phyloP scores from a whole-genome alignment of 2,329 filamentous ascomycete species.

The Mollisia scopiformis region DNA sequence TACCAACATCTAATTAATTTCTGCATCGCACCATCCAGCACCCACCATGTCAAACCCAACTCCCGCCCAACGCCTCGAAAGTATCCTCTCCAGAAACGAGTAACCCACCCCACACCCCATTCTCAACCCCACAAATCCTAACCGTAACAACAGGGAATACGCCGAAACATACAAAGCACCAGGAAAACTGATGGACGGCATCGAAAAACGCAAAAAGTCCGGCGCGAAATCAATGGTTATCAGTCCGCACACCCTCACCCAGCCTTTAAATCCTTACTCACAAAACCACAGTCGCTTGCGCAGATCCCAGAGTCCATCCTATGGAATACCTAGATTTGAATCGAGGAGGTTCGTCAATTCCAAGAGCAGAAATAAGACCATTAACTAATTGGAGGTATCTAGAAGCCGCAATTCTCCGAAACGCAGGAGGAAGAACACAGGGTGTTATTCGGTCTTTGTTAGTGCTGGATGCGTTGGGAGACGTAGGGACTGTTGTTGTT shows the following conservation, averaged over 20 bases:
- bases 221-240: conserved; percentile 13
- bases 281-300: conserved; percentile 2
- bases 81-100: conserved; percentile 5
- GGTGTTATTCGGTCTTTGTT: conserved; percentile 10
- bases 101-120: not conserved
- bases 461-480: conserved; percentile 8
- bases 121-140: not conserved
- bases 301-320: conserved; percentile 17
- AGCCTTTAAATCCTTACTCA: not conserved
- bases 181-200: not conserved
- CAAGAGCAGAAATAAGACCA: too few species aligned
- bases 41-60: not conserved
- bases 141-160: not conserved
- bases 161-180: conserved; percentile 15
- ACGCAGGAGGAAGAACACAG: conserved; percentile 16
- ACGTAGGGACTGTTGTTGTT: conserved; percentile 12
- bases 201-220: conserved; percentile 4
- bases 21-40: not conserved
- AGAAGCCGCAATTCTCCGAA: conserved; percentile 21
- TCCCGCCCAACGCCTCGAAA: not conserved
- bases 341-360: conserved; percentile 9
- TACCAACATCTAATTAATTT: too few species aligned
- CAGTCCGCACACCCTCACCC: not conserved
- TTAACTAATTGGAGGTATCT: not conserved
- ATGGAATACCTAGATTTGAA: conserved; percentile 15